Conservation (phyloP, 306 rosid species). For the Gynostemma pentaphyllum region DNA sequence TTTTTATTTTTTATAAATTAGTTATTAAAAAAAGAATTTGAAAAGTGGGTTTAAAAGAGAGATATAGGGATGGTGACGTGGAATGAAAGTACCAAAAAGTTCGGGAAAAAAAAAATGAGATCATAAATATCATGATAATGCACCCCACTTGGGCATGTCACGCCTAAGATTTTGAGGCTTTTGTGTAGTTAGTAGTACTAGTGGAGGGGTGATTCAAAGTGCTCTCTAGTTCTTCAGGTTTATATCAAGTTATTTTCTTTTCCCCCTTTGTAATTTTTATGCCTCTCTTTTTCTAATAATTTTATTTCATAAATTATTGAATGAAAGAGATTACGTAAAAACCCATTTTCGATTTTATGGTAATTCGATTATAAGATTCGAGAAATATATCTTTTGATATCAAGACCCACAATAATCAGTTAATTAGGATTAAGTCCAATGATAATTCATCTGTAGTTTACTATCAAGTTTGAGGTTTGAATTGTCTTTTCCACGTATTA, state of each 20-base stretch:
- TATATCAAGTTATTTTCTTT: background rate
- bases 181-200: background rate
- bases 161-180: constrained; percentile 9
- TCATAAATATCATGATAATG: constrained; percentile 7
- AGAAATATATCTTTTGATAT: too few relatives aligned
- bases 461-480: too few relatives aligned
- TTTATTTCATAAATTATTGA: too few relatives aligned
- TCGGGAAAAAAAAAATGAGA: background rate
- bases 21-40: background rate
- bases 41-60: background rate
- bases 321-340: background rate
- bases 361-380: too few relatives aligned
- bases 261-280: background rate
- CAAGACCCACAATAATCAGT: too few relatives aligned
- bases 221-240: background rate
- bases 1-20: background rate
- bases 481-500: too few relatives aligned
- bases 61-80: constrained; percentile 17
- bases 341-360: too few relatives aligned
- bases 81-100: constrained; percentile 9
- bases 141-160: constrained; percentile 15
- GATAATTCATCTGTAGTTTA: too few relatives aligned
- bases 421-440: too few relatives aligned
- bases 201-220: background rate
- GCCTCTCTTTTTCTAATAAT: background rate